phyloP scores from a whole-genome alignment of 352 stramenopile genomes.

The Phytophthora vignae region DNA sequence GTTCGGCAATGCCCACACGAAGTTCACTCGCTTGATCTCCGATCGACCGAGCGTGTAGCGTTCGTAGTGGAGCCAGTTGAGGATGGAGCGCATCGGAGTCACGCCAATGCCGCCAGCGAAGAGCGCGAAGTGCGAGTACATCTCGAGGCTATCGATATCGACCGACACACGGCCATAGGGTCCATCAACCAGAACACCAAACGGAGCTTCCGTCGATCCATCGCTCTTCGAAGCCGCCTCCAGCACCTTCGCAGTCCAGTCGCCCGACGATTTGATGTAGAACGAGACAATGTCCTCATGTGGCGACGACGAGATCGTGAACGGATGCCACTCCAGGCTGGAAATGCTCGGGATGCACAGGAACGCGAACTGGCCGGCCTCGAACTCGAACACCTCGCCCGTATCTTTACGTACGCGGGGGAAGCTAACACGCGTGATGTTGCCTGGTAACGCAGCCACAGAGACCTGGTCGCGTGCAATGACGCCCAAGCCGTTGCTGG shows the following conservation, averaged over 20 bases:
- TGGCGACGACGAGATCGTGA: conserved; percentile 77
- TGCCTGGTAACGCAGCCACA: conserved; percentile 12
- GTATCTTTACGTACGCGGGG: conserved; percentile 37
- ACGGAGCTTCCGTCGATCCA: conserved; percentile 3
- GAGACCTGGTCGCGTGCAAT: conserved; percentile 25
- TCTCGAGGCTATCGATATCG: conserved; percentile 40
- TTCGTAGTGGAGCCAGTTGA: conserved; percentile 39
- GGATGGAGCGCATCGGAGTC: conserved; percentile 49
- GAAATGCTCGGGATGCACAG: conserved; percentile 73
- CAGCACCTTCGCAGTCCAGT: conserved; percentile 62
- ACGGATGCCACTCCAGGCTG: conserved; percentile 84
- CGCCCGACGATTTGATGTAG: conserved; percentile 54
- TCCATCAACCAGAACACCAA: conserved; percentile 53
- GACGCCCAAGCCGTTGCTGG: conserved; percentile 22
- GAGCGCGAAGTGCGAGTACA: conserved; percentile 56
- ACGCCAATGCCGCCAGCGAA: conserved; percentile 54
- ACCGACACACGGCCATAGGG: conserved; percentile 31
- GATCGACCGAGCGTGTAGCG: conserved; percentile 14
- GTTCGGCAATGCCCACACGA: conserved; percentile 49
- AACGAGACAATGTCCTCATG: conserved; percentile 60
- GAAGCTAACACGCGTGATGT: conserved; percentile 48
- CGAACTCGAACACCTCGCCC: conserved; percentile 34
- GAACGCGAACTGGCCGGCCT: conserved; percentile 72
- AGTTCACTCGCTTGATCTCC: conserved; percentile 41
- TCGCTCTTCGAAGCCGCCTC: neutral